A percentile compares a stretch with the other conserved stretches of the same genome.
Conservation (phyloP, 2,329 filamentous ascomycete species). For the Colletotrichum higginsianum region DNA sequence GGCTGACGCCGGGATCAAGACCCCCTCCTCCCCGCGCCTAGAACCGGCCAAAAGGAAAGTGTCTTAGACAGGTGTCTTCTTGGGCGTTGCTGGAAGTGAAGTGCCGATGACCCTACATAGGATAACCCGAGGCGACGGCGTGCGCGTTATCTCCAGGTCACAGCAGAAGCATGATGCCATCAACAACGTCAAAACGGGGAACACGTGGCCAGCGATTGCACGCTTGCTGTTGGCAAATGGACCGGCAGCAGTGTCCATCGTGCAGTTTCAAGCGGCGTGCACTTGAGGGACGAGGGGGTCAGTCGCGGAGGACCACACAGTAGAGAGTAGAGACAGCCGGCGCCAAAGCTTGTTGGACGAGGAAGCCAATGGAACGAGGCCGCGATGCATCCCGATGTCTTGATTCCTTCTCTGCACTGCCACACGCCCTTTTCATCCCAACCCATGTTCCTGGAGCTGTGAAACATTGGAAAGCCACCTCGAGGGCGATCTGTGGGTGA, state of each 20-base stretch:
- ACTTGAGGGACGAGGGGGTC: neutral
- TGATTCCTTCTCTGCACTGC: neutral
- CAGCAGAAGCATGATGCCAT: neutral
- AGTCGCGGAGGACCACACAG: neutral
- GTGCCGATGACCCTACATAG: neutral
- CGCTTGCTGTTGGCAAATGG: neutral
- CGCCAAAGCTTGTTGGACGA: neutral
- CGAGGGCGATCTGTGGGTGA: neutral
- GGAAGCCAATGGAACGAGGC: neutral
- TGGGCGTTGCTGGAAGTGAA: conserved; percentile 27
- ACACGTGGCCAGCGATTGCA: neutral
- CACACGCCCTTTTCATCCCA: neutral
- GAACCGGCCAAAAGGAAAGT: neutral
- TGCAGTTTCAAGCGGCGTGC: neutral
- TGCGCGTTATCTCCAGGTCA: neutral
- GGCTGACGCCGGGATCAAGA: too few relatives aligned
- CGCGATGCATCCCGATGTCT: neutral
- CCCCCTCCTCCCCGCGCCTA: neutral
- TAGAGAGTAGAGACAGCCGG: neutral
- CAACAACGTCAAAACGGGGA: neutral
- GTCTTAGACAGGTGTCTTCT: conserved; percentile 34
- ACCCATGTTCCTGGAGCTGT: neutral
- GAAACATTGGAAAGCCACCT: neutral
- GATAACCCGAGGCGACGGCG: neutral
- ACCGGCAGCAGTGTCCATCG: neutral